A percentile compares a stretch with the other conserved stretches of the same genome.
phyloP scores from a whole-genome alignment of 2,329 filamentous ascomycete genomes.

The Beauveria brongniartii region DNA sequence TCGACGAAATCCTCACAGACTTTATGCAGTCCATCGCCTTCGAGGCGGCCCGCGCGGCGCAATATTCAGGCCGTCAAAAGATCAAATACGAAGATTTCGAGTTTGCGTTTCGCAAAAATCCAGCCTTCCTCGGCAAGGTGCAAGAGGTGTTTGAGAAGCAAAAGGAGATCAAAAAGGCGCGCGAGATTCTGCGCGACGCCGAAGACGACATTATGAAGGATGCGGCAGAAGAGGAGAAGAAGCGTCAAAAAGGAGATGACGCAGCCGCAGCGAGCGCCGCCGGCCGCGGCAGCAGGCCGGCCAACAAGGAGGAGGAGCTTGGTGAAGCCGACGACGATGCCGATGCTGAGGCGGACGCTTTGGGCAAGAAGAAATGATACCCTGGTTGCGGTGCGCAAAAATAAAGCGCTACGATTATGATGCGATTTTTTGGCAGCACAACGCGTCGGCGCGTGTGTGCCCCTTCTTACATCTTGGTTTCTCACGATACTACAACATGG shows the following conservation, averaged over 20 bases:
- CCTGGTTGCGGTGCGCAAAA: background rate
- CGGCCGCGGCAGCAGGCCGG: constrained; percentile 15
- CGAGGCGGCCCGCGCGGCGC: constrained; percentile 76
- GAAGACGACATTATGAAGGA: constrained; percentile 52
- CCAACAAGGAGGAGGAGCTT: constrained; percentile 39
- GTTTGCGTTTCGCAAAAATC: constrained; percentile 82
- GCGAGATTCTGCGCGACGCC: constrained; percentile 66
- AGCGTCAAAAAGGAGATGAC: constrained; percentile 23
- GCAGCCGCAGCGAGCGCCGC: background rate
- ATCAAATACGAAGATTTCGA: constrained; percentile 98
- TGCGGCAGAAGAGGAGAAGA: constrained; percentile 36
- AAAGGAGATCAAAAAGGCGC: constrained; percentile 72
- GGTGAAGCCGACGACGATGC: constrained; percentile 45
- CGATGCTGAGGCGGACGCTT: constrained; percentile 32
- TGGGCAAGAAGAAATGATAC: constrained; percentile 30
- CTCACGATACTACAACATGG: background rate
- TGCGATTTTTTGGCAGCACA: background rate
- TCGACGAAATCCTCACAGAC: constrained; percentile 94
- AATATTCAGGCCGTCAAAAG: constrained; percentile 84
- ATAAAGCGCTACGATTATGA: background rate
- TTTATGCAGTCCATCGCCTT: constrained; percentile 93
- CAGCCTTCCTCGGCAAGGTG: constrained; percentile 78
- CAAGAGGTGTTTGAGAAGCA: constrained; percentile 86
- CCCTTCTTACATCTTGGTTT: background rate
- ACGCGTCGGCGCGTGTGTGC: background rate